These are phyloP conservation scores for Candida gorgasii DNA, from an alignment of 805 yeast genomes.

Conservation along the genomic window DNA sequence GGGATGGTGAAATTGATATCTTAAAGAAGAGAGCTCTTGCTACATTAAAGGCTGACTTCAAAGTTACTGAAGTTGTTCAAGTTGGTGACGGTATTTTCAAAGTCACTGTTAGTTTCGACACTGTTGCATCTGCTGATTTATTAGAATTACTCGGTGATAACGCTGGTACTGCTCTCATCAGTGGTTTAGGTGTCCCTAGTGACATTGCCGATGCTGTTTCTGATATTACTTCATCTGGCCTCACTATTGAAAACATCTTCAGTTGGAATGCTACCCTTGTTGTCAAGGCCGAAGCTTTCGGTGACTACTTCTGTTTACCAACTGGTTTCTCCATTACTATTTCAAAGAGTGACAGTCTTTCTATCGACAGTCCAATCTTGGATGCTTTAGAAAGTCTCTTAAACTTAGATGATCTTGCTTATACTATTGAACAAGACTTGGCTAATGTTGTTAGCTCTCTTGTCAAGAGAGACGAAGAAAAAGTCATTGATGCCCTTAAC, in stretches of 20 bases:
- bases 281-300: conserved; percentile 20
- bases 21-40: conserved; percentile 12
- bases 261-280: conserved; percentile 27
- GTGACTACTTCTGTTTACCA: conserved; percentile 28
- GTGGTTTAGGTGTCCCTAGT: conserved; percentile 17
- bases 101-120: conserved; percentile 25
- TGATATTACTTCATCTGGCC: conserved; percentile 16
- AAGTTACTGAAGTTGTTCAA: conserved; percentile 24
- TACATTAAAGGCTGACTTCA: conserved; percentile 27
- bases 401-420: conserved; percentile 5
- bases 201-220: conserved; percentile 14
- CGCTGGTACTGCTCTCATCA: conserved; percentile 24
- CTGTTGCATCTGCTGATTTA: conserved; percentile 17
- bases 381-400: conserved; percentile 10
- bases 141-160: conserved; percentile 15
- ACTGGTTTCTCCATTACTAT: conserved; percentile 21
- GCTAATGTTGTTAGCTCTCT: not conserved
- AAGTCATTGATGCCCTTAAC: not conserved
- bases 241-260: conserved; percentile 17
- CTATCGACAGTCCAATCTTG: conserved; percentile 13
- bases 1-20: not conserved
- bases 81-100: conserved; percentile 22
- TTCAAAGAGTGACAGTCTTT: conserved; percentile 8
- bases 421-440: conserved; percentile 13
- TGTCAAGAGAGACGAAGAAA: conserved; percentile 11